phyloP scores from a whole-genome alignment of 768 basidiomycete genomes.

The Leccinum pellstonianum region DNA sequence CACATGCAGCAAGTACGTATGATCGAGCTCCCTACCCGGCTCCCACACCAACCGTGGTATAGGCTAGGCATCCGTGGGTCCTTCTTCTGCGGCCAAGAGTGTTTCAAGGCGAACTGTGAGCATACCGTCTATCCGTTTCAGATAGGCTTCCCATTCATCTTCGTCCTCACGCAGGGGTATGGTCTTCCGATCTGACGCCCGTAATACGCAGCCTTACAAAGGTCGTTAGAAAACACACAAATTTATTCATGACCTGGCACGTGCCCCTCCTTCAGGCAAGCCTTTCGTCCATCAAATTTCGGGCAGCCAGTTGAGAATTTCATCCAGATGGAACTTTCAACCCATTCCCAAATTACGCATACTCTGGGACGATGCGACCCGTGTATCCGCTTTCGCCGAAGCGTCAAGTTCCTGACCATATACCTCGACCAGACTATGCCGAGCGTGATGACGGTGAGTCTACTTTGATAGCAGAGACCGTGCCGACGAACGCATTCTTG shows the following conservation, averaged over 20 bases:
- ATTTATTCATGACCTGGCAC: slow-evolving; percentile 63
- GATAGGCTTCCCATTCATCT: neutral
- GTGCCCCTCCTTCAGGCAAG: slow-evolving; percentile 25
- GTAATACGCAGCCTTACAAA: neutral
- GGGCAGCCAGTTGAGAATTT: neutral
- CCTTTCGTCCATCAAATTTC: neutral
- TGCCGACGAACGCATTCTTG: neutral
- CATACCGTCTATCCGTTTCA: slow-evolving; percentile 7
- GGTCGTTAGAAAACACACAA: slow-evolving; percentile 76
- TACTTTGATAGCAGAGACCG: neutral
- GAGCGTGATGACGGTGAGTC: slow-evolving; percentile 53
- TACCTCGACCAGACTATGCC: slow-evolving; percentile 88
- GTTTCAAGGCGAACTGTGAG: slow-evolving; percentile 95
- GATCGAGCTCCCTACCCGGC: neutral
- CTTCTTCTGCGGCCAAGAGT: slow-evolving; percentile 92
- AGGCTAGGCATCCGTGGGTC: slow-evolving; percentile 82
- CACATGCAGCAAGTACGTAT: slow-evolving; percentile 82
- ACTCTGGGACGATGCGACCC: slow-evolving; percentile 77
- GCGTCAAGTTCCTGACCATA: slow-evolving; percentile 77
- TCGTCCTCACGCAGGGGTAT: slow-evolving; percentile 25
- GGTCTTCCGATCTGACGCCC: neutral
- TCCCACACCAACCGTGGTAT: slow-evolving; percentile 15
- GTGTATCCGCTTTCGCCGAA: slow-evolving; percentile 84
- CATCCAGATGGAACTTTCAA: slow-evolving; percentile 70
- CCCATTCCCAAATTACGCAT: slow-evolving; percentile 75